Percentiles rank a stretch among this genome's conserved stretches.
Conservation (phyloP, 768 basidiomycete genomes). For the Boletus sensibilis region DNA sequence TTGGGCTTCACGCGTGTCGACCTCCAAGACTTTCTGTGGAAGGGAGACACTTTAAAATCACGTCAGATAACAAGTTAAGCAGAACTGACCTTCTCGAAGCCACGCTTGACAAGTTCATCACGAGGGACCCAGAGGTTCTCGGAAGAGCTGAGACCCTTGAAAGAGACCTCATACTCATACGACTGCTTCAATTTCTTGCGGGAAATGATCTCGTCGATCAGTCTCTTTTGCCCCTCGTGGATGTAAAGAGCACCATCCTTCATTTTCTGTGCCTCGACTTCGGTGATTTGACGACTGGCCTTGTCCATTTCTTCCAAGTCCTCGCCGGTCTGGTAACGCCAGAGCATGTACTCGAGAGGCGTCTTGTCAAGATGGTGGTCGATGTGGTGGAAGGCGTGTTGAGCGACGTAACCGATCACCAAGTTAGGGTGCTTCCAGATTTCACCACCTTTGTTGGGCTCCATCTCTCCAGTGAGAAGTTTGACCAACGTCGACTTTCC, state of each 20-base stretch:
- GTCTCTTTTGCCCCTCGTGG: conserved; percentile 91
- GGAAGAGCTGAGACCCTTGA: conserved; percentile 92
- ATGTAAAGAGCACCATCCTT: conserved; percentile 86
- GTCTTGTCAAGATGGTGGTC: conserved; percentile 99
- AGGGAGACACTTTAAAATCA: background rate
- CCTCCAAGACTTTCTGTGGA: conserved; percentile 87
- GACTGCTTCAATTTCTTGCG: conserved; percentile 99
- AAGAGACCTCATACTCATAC: conserved; percentile 96
- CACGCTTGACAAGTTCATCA: conserved; percentile 96
- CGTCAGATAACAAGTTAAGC: background rate
- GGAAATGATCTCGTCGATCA: conserved; percentile 86
- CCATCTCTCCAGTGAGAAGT: conserved; percentile 94
- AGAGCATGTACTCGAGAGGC: conserved; percentile 97
- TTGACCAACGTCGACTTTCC: conserved; percentile 98
- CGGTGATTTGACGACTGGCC: conserved; percentile 82
- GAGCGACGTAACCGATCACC: conserved; percentile 98
- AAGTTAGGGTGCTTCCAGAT: conserved; percentile 99
- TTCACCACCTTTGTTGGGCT: conserved; percentile 94
- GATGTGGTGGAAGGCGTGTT: conserved; percentile 99
- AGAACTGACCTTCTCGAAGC: conserved; percentile 81
- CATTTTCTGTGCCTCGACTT: conserved; percentile 93
- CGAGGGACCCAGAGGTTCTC: conserved; percentile 98
- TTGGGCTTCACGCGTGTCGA: conserved; percentile 96
- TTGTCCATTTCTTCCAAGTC: conserved; percentile 96
- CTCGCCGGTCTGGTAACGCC: conserved; percentile 99